These are phyloP conservation scores for Elsinoe fawcettii DNA, from an alignment of 2,329 filamentous ascomycete genomes.

Conservation along the genomic window DNA sequence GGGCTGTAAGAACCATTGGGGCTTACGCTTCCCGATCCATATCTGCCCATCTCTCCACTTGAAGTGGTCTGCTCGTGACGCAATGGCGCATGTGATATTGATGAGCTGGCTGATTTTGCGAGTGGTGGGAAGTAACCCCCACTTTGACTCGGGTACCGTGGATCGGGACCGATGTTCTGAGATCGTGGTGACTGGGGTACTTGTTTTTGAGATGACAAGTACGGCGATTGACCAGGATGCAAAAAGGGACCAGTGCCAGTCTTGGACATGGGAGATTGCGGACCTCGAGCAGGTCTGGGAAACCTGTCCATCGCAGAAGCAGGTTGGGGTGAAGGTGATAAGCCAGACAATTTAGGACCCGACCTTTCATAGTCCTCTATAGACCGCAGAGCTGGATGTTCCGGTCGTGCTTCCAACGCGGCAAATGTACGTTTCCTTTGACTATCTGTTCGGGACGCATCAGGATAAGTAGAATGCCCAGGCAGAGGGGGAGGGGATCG, in stretches of 20 bases:
- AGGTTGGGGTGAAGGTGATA: not conserved
- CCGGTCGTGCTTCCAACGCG: not conserved
- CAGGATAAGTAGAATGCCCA: not conserved
- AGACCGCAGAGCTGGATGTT: not conserved
- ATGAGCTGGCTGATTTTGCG: not conserved
- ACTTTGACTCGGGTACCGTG: not conserved
- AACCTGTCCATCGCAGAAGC: not conserved
- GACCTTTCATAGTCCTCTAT: not conserved
- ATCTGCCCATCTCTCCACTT: conserved; percentile 17
- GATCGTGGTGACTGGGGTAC: conserved; percentile 1
- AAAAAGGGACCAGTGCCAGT: not conserved
- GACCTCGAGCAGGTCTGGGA: not conserved
- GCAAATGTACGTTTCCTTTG: not conserved
- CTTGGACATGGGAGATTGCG: conserved; percentile 1
- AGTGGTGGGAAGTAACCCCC: conserved; percentile 1
- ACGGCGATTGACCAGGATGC: conserved; percentile 4
- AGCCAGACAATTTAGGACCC: not conserved
- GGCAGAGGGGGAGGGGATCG: not conserved
- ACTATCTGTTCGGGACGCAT: not conserved
- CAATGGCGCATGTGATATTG: not conserved
- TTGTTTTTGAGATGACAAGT: not conserved
- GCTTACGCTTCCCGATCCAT: conserved; percentile 33
- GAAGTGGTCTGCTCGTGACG: not conserved
- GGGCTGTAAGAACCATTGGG: conserved; percentile 43
- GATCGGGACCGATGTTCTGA: not conserved